Evolutionary conservation across 768 basidiomycete genomes (phyloP), one percentile per base, ranked within the genome.

Genomic region (Mycena leptocephala): DNA sequence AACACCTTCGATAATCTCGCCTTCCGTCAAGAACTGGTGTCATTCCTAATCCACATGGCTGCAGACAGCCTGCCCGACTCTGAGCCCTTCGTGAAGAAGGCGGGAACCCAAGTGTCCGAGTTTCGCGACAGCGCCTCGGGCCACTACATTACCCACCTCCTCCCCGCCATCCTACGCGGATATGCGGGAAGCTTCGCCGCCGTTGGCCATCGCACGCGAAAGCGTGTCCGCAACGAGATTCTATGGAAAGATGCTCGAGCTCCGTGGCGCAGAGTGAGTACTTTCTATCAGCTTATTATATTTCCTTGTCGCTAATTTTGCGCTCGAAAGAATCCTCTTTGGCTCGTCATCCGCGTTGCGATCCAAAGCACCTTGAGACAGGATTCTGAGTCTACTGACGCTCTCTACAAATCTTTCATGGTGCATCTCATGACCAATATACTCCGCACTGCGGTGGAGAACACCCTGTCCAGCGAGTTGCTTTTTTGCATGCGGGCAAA

Each of bases 341-440:
- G 90, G 90, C 86, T 91, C 13, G 78, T 89, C 22, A 81, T 89
- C 53, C 87, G 90, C 16, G 87, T 92, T 8, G 84, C 84, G 1
- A 76, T 89, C 24, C 89, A 90, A 75, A 87, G 83, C 0, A 82
- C 85, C 0, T 78, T 85, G 35, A 75, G 33, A 78, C 78, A 63
- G 39, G 35, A 41, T 22, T 74, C 76, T n/a, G 55, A 20, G n/a
- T 41, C 67, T 8, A 33, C n/a, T 13, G 63, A 79, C 6, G 56
- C 64, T 9, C 76, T 80, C 0, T 92, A 92, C 82, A 92, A 92
- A 69, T 13, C 51, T 2, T 92, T 92, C 80, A 87, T 90, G 80
- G 53, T 87, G 1, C 89, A 84, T 63, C 80, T 90, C 59, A 79
- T 87, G 53, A 76, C 84, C 9, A 32, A 75, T 28, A 39, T 88